Conservation (phyloP, 495 filamentous ascomycete genomes). For the Thozetella sp. region DNA sequence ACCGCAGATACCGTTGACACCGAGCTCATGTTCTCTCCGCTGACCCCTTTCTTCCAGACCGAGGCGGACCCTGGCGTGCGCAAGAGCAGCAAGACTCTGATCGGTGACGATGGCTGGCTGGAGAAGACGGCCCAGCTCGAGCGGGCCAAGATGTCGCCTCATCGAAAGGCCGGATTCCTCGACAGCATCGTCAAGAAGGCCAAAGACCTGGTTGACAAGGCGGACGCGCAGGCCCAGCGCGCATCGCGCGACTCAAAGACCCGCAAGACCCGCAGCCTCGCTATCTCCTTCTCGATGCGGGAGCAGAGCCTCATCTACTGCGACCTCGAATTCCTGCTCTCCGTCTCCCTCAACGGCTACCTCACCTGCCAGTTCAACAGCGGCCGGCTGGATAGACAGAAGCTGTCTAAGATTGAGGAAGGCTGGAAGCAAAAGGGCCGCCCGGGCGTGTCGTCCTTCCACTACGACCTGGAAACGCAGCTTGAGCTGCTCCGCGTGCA, state of each 20-base stretch:
- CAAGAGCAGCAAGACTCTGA: slow-evolving; percentile 35
- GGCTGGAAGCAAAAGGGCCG: slow-evolving; percentile 41
- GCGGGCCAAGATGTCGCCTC: slow-evolving; percentile 13
- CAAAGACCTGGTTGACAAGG: slow-evolving; percentile 35
- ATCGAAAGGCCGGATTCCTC: slow-evolving; percentile 29
- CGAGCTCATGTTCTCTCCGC: slow-evolving; percentile 13
- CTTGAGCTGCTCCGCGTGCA: slow-evolving; percentile 40
- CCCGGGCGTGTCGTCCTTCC: slow-evolving; percentile 41
- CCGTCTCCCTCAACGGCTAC: slow-evolving; percentile 34
- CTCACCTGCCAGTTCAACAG: slow-evolving; percentile 35
- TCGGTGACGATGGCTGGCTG: slow-evolving; percentile 49
- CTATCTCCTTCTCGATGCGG: slow-evolving; percentile 39
- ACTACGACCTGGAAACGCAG: slow-evolving; percentile 51
- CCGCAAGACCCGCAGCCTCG: slow-evolving; percentile 14
- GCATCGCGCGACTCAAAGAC: slow-evolving; percentile 19
- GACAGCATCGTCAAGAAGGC: slow-evolving; percentile 39
- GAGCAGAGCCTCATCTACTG: slow-evolving; percentile 48
- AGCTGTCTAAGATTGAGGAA: slow-evolving; percentile 34
- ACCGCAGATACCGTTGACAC: background rate
- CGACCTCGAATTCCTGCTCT: slow-evolving; percentile 41
- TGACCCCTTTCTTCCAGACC: slow-evolving; percentile 12
- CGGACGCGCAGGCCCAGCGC: slow-evolving; percentile 25
- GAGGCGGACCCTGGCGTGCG: background rate
- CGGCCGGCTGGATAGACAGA: slow-evolving; percentile 34
- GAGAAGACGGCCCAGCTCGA: slow-evolving; percentile 33